phyloP scores from a whole-genome alignment of 768 basidiomycete genomes.

The Tricholoma sp. region DNA sequence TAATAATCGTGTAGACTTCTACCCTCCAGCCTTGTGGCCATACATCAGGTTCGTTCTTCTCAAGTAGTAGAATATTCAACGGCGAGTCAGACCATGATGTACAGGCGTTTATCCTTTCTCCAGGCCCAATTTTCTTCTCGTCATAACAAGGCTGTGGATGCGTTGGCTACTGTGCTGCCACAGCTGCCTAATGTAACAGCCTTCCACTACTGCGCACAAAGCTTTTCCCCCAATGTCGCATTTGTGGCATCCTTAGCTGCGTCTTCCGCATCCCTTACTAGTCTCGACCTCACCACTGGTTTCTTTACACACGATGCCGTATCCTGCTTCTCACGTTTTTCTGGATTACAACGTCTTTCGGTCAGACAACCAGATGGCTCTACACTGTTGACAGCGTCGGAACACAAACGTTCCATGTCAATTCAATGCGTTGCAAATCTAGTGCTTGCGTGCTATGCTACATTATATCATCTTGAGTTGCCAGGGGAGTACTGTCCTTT shows the following conservation, averaged over 20 bases:
- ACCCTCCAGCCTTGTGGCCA: constrained; percentile 9
- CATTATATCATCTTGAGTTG: constrained; percentile 9
- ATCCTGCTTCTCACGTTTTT: constrained; percentile 5
- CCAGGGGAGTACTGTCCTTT: constrained; percentile 10
- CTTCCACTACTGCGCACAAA: constrained; percentile 9
- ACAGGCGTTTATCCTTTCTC: constrained; percentile 9
- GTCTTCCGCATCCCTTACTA: constrained; percentile 7
- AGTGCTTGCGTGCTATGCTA: constrained; percentile 8
- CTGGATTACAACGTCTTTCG: constrained; percentile 5
- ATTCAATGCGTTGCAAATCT: constrained; percentile 7
- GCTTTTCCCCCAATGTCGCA: constrained; percentile 3
- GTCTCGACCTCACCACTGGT: constrained; percentile 8
- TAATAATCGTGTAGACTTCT: constrained; percentile 5
- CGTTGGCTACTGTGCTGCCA: constrained; percentile 2
- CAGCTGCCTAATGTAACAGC: constrained; percentile 6
- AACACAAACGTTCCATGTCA: constrained; percentile 4
- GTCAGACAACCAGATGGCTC: constrained; percentile 8
- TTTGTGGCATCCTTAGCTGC: constrained; percentile 6
- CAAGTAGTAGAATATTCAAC: background rate
- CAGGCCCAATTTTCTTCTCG: constrained; percentile 10
- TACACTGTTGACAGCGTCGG: constrained; percentile 7
- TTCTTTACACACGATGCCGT: constrained; percentile 9
- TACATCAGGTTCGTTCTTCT: constrained; percentile 8
- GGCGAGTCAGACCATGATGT: background rate
- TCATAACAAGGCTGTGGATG: constrained; percentile 5